phyloP scores from a whole-genome alignment of 2,329 filamentous ascomycete species.

The Orbilia blumenaviensis region DNA sequence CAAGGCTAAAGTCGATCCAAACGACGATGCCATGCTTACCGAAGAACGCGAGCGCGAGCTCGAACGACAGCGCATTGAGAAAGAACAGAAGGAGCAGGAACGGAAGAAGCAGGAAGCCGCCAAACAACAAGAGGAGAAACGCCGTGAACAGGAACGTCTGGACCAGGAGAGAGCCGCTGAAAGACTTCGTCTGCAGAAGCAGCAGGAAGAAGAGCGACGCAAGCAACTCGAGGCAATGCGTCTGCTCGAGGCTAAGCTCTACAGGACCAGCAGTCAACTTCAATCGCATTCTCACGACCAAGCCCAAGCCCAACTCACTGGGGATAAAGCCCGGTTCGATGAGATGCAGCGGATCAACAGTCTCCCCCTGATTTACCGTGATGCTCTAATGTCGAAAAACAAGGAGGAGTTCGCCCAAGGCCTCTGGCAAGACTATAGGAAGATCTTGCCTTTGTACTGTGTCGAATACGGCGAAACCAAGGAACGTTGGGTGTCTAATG shows the following conservation, averaged over 20 bases:
- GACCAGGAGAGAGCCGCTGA: conserved; percentile 29
- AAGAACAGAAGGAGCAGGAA: conserved; percentile 46
- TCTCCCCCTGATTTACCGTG: conserved; percentile 32
- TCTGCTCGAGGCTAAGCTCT: conserved; percentile 5
- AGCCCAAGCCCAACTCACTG: not conserved
- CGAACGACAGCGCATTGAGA: conserved; percentile 35
- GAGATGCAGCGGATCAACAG: conserved; percentile 35
- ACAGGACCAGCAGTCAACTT: not conserved
- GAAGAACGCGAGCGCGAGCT: conserved; percentile 43
- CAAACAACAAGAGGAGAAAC: conserved; percentile 25
- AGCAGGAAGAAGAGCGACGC: conserved; percentile 23
- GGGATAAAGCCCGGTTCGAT: conserved; percentile 20
- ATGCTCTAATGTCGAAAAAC: conserved; percentile 9
- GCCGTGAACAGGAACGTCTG: conserved; percentile 33
- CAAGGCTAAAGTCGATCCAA: conserved; percentile 36
- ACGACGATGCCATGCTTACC: conserved; percentile 36
- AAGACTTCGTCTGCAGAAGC: conserved; percentile 26
- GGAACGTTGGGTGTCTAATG: conserved; percentile 42
- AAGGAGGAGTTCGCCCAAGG: conserved; percentile 32
- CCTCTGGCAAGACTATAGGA: conserved; percentile 30
- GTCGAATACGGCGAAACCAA: conserved; percentile 24
- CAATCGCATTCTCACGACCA: not conserved
- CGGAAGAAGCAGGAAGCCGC: conserved; percentile 33
- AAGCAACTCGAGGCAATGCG: conserved; percentile 22
- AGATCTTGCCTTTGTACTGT: conserved; percentile 32